These are phyloP conservation scores for Chalara sp. DNA, from an alignment of 2,329 filamentous ascomycete genomes.

Conservation along the genomic window DNA sequence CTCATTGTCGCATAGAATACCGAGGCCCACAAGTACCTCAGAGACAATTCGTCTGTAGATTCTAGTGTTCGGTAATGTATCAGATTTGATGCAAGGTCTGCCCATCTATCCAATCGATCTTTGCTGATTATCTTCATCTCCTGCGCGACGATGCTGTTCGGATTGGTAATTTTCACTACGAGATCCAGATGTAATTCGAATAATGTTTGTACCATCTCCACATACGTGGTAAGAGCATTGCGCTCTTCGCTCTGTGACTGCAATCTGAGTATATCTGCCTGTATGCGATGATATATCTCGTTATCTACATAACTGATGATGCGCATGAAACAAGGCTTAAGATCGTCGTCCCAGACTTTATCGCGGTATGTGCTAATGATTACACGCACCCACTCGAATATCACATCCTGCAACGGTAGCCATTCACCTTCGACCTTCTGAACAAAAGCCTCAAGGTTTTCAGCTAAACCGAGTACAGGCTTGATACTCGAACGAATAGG, in stretches of 20 bases:
- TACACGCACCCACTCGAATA: slow-evolving; percentile 49
- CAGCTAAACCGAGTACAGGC: slow-evolving; percentile 43
- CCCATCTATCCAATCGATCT: slow-evolving; percentile 55
- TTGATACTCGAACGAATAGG: slow-evolving; percentile 42
- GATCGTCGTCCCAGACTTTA: slow-evolving; percentile 50
- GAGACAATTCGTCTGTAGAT: slow-evolving; percentile 33
- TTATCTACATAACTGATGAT: slow-evolving; percentile 43
- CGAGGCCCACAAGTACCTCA: slow-evolving; percentile 62
- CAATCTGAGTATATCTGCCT: slow-evolving; percentile 32
- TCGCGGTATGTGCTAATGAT: slow-evolving; percentile 44
- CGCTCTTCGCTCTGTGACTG: slow-evolving; percentile 6
- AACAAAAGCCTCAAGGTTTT: slow-evolving; percentile 46
- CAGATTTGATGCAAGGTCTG: slow-evolving; percentile 46
- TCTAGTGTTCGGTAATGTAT: slow-evolving; percentile 29
- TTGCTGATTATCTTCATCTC: slow-evolving; percentile 45
- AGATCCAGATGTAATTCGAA: slow-evolving; percentile 64
- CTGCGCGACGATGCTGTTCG: slow-evolving; percentile 47
- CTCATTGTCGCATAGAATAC: slow-evolving; percentile 53
- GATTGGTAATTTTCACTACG: slow-evolving; percentile 55
- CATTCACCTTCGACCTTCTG: slow-evolving; percentile 40
- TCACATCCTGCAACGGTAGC: slow-evolving; percentile 49
- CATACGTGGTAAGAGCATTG: slow-evolving; percentile 31
- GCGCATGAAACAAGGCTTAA: slow-evolving; percentile 51
- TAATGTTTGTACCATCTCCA: slow-evolving; percentile 49
- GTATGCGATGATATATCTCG: slow-evolving; percentile 41